phyloP scores from a whole-genome alignment of 169 alveolate genomes.

The Eimeria sp. region DNA sequence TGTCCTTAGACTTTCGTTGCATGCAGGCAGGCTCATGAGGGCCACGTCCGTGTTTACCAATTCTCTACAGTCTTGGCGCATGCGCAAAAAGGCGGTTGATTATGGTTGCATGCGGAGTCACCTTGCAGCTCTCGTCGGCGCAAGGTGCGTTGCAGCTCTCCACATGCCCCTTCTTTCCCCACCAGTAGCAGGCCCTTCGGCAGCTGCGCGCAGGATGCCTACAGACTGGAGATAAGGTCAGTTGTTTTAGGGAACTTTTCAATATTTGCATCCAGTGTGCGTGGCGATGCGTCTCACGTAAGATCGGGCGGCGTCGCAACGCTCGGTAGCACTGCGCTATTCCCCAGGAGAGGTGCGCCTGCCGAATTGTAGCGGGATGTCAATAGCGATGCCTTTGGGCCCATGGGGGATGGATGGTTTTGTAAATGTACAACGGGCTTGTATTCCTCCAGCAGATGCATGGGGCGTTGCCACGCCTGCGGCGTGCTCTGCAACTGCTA shows the following conservation, averaged over 20 bases:
- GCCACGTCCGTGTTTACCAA: neutral
- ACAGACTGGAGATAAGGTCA: neutral
- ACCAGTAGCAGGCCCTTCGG: neutral
- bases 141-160: neutral
- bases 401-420: neutral
- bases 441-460: neutral
- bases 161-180: neutral
- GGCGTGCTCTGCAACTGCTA: neutral
- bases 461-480: neutral
- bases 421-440: neutral
- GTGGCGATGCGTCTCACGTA: neutral
- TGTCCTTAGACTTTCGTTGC: neutral
- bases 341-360: neutral
- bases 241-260: neutral
- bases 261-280: neutral
- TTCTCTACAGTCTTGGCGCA: neutral
- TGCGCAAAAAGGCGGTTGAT: neutral
- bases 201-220: neutral
- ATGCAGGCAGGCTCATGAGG: neutral
- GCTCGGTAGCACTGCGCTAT: neutral
- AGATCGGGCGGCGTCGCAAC: neutral
- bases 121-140: neutral
- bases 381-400: neutral
- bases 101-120: neutral
- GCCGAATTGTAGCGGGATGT: neutral